phyloP scores from a whole-genome alignment of 1,284 basidiomycete species.

The Ganoderma multipileum region DNA sequence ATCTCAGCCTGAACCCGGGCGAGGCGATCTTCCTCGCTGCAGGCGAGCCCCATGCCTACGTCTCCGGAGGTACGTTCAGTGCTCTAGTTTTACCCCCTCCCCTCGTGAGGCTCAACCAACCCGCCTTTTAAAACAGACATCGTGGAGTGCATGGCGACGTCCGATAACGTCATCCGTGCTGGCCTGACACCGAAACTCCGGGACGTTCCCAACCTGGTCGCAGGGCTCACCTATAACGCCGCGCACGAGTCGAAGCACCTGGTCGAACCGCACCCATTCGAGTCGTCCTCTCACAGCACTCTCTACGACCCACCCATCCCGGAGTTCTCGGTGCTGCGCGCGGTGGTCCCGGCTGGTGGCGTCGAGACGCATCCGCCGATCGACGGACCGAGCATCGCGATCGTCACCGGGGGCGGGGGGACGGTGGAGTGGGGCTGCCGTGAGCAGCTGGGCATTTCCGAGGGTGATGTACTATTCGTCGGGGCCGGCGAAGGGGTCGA shows the following conservation, averaged over 20 bases:
- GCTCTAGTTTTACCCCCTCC: too few species aligned
- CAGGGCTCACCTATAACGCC: constrained; percentile 88
- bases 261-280: constrained; percentile 66
- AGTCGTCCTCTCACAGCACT: constrained; percentile 43
- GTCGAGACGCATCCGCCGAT: constrained; percentile 66
- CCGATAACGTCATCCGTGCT: constrained; percentile 98
- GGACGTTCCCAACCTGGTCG: constrained; percentile 90
- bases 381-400: constrained; percentile 85
- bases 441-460: constrained; percentile 53
- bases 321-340: constrained; percentile 89
- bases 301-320: constrained; percentile 96
- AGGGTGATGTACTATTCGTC: constrained; percentile 87
- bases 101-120: background rate
- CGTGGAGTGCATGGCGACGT: constrained; percentile 98
- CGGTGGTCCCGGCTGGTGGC: constrained; percentile 55
- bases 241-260: constrained; percentile 74
- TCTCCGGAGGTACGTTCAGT: constrained; percentile 84
- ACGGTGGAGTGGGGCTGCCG: constrained; percentile 51
- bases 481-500: constrained; percentile 72
- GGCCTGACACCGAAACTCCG: constrained; percentile 97
- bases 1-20: constrained; percentile 81
- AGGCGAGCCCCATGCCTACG: constrained; percentile 97
- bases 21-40: constrained; percentile 96
- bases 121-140: constrained; percentile 68
- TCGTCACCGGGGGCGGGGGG: constrained; percentile 80